phyloP scores from a whole-genome alignment of 2,329 filamentous ascomycete genomes.

The Paraconiothyrium sp. region DNA sequence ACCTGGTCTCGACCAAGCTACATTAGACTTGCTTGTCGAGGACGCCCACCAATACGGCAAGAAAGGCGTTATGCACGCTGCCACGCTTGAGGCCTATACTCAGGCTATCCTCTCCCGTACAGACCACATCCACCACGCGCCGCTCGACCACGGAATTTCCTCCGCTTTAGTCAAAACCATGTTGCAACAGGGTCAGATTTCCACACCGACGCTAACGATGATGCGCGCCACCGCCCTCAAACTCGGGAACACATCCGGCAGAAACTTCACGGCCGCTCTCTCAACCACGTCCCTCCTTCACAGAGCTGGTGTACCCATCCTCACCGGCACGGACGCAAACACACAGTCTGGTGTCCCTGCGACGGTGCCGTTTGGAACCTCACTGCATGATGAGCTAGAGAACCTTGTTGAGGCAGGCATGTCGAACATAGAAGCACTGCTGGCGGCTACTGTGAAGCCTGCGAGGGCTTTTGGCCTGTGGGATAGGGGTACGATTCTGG shows the following conservation, averaged over 20 bases:
- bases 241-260: background rate
- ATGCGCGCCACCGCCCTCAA: constrained; percentile 11
- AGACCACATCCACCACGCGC: constrained; percentile 15
- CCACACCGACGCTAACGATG: constrained; percentile 16
- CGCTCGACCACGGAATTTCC: constrained; percentile 7
- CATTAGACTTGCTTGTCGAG: background rate
- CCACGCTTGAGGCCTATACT: background rate
- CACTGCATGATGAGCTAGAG: constrained; percentile 31
- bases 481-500: constrained; percentile 36
- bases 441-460: constrained; percentile 32
- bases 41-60: background rate
- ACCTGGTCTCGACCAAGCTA: constrained; percentile 13
- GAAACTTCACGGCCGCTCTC: constrained; percentile 8
- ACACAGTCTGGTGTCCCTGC: constrained; percentile 31
- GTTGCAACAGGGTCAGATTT: background rate
- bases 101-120: constrained; percentile 1
- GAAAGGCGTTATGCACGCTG: background rate
- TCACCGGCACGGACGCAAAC: constrained; percentile 42
- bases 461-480: constrained; percentile 37
- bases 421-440: constrained; percentile 32
- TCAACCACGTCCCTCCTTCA: constrained; percentile 22
- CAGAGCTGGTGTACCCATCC: constrained; percentile 34
- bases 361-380: constrained; percentile 27
- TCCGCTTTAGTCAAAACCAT: background rate
- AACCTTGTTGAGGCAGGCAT: constrained; percentile 36